A percentile compares a stretch with the other conserved stretches of the same genome.
Conservation (phyloP, 148 eudicot genomes). For the Nepenthes mirabilis region DNA sequence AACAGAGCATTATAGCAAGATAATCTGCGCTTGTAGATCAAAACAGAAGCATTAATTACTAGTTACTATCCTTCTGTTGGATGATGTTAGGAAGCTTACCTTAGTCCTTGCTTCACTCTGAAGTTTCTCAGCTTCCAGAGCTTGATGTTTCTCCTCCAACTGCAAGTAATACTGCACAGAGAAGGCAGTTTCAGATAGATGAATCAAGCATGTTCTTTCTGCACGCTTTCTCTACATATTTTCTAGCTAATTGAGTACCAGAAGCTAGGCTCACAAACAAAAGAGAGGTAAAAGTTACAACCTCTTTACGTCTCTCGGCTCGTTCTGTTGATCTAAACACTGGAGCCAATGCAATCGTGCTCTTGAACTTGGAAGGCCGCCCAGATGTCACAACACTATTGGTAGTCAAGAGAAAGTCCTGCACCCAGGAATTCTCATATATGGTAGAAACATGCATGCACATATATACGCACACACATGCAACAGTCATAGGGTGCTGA, state of each 20-base stretch:
- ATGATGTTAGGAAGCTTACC: conserved; percentile 30
- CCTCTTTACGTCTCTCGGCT: conserved; percentile 88
- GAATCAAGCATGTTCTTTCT: not conserved
- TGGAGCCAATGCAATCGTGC: conserved; percentile 57
- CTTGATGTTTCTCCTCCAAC: conserved; percentile 83
- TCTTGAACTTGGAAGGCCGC: conserved; percentile 26
- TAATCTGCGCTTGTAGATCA: not conserved
- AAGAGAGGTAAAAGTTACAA: conserved; percentile 13
- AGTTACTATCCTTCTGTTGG: not conserved
- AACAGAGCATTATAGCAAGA: not conserved
- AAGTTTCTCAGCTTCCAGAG: conserved; percentile 73
- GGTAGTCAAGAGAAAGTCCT: conserved; percentile 25
- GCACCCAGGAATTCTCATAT: not conserved
- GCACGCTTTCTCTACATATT: not conserved
- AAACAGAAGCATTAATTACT: not conserved
- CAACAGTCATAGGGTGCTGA: not conserved
- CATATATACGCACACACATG: not conserved
- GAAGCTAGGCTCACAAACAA: conserved; percentile 1
- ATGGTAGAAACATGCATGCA: not conserved
- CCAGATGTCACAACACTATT: conserved; percentile 31
- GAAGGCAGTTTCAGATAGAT: not conserved
- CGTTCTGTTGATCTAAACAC: conserved; percentile 59
- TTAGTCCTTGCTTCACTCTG: conserved; percentile 65
- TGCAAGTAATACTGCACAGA: conserved; percentile 48
- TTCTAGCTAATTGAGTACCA: not conserved